Evolutionary conservation across 768 basidiomycete species (phyloP).

Genomic region (Austroboletus eburneus): DNA sequence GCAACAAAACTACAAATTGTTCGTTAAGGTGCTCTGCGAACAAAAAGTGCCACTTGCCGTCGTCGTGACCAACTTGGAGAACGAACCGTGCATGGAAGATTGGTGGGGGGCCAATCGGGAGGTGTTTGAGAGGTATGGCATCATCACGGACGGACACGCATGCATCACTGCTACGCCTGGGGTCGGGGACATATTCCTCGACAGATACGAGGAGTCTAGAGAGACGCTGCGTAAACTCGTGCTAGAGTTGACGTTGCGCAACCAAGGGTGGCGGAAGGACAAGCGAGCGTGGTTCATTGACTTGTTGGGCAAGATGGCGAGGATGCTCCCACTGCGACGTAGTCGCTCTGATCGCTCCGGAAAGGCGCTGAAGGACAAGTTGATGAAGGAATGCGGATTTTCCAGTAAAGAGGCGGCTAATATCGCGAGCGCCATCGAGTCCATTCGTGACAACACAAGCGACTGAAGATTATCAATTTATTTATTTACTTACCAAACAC

Average conservation of each 20-base stretch:
- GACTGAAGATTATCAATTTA: too few relatives aligned
- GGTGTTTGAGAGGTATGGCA: conserved; percentile 27
- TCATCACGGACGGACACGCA: conserved; percentile 32
- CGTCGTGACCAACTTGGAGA: conserved; percentile 39
- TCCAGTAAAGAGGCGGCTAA: conserved; percentile 11
- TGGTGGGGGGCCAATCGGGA: conserved; percentile 39
- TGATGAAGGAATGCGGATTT: conserved; percentile 16
- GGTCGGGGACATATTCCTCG: conserved; percentile 15
- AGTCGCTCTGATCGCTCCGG: conserved; percentile 5
- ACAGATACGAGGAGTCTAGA: conserved; percentile 31
- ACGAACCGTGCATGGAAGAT: conserved; percentile 28
- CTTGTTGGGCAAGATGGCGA: conserved; percentile 20
- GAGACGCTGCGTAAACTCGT: conserved; percentile 19
- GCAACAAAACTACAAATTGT: conserved; percentile 37
- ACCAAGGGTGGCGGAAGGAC: conserved; percentile 17
- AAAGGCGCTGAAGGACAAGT: conserved; percentile 9
- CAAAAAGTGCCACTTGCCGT: conserved; percentile 35
- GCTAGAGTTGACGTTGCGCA: conserved; percentile 2
- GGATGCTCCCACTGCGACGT: conserved; percentile 7
- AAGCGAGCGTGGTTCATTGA: conserved; percentile 11
- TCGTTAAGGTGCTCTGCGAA: conserved; percentile 37
- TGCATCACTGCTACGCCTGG: conserved; percentile 38
- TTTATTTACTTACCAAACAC: too few relatives aligned
- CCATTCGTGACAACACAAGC: not conserved
- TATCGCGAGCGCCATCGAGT: conserved; percentile 18